Percentiles rank a stretch among this genome's conserved stretches.
These are phyloP conservation scores for Coniochaeta ligniaria DNA, from an alignment of 2,329 filamentous ascomycete species.

Conservation along the genomic window DNA sequence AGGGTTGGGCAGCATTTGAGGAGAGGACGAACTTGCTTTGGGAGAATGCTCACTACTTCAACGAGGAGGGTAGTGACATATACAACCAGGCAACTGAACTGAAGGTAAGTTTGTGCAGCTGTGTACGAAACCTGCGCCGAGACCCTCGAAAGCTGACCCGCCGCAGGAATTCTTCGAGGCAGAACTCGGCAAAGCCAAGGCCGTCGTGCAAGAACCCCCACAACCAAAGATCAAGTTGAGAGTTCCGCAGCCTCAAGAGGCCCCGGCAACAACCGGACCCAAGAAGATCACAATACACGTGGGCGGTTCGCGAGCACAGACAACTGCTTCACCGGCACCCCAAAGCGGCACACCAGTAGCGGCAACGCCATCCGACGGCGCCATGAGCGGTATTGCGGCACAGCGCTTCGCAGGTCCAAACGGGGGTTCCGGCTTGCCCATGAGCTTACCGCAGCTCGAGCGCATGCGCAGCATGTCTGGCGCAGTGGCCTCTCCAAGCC, in stretches of 20 bases:
- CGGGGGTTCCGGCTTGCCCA: slow-evolving; percentile 28
- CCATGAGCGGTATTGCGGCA: slow-evolving; percentile 14
- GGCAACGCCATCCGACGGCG: slow-evolving; percentile 3
- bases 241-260: slow-evolving; percentile 43
- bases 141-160: not conserved
- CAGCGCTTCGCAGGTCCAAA: slow-evolving; percentile 19
- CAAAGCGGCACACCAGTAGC: slow-evolving; percentile 13
- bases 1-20: slow-evolving; percentile 76
- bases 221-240: slow-evolving; percentile 78
- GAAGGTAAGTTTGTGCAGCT: slow-evolving; percentile 46
- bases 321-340: slow-evolving; percentile 44
- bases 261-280: slow-evolving; percentile 28
- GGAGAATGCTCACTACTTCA: slow-evolving; percentile 83
- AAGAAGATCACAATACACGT: slow-evolving; percentile 72
- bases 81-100: slow-evolving; percentile 70
- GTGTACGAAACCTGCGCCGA: not conserved
- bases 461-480: slow-evolving; percentile 27
- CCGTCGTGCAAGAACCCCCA: slow-evolving; percentile 62
- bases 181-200: slow-evolving; percentile 64
- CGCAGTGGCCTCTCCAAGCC: slow-evolving; percentile 37
- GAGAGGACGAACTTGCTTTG: slow-evolving; percentile 75
- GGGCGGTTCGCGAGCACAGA: slow-evolving; percentile 46
- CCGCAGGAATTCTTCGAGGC: slow-evolving; percentile 59
- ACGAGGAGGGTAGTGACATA: slow-evolving; percentile 86
- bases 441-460: not conserved